Base-by-base conservation (phyloP, 1,139 yeast species). In the Tardiomyces blankii region DNA sequence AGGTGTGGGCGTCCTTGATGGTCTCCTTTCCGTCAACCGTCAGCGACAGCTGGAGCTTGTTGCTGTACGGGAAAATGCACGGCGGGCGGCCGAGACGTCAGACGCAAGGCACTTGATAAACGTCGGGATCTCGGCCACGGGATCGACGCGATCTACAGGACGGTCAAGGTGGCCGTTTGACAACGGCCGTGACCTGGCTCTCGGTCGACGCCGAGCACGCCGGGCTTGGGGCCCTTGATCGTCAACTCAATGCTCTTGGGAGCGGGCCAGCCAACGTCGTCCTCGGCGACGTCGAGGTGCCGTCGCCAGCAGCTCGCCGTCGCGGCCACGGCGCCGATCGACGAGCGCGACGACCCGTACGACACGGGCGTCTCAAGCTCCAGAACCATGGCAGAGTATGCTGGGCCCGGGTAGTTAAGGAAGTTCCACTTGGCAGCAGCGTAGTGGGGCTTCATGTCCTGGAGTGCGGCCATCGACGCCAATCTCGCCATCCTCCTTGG, bases 381-480 rank as follows among this genome's bases (percentile, higher is more conserved):
- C 97, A 91, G 91, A 55, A 85, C 77, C 21, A 88, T 80, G 7
- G 86, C 94, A 38, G 91, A 73, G 57, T 74, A 71, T 39, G 79
- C 70, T 43, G 79, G 75, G 21, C 94, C 83, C 62, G 86, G 96
- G 74, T 85, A 89, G 66, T 86, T 85, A 54, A 86, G 68, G 64
- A 91, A 91, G 67, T 91, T 93, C 98, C 98, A 91, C 21, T 88
- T 69, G 53, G 94, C 86, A 48, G 98, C 98, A 33, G 96, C 96
- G 66, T 91, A 98, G 65, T 91, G 97, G 13, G 98, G 98, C 67
- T 91, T 91, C 97, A 91, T 89, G 51, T 97, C 97, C 70, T 91
- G 98, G 56, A 88, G 69, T n/a, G 47, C 59, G 69, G 41, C 85
- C 87, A 25, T 51, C 47, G 18, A 47, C 51, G 38, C 58, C 40